Evolutionary conservation across 805 yeast species (phyloP), one percentile per base, ranked within the genome.

Genomic region (Cyberlindnera euphorbiiphila): DNA sequence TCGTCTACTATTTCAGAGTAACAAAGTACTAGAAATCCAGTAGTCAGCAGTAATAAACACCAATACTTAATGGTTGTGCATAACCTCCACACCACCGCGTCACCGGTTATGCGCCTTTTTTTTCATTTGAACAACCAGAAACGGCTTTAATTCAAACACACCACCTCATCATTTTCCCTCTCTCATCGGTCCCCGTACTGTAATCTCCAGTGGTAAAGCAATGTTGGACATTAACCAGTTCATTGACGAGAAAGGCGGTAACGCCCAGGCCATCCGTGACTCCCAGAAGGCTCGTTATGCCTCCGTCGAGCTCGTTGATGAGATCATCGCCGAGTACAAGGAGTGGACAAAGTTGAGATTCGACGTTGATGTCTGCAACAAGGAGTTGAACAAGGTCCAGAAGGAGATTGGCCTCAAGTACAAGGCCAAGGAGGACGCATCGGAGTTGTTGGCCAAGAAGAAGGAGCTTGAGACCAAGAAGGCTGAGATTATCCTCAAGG

Each of bases 201-300:
- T 8, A n/a, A 9, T 10, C 13, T 13, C 21, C 9, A 10, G 5
- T 19, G 8, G 14, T 21, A 11, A n/a, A 12, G 25, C 25, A 9
- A 91, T 93, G 98, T 79, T 93, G 66, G 98, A 93, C 64, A 86
- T 93, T 50, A 71, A 82, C 50, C 84, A 85, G 60, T 93, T 93
- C 62, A 81, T 93, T 53, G 95, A 81, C 53, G 98, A 93, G 60
- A 91, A 88, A 67, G 98, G 98, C 42, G 98, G 98, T 46, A 78
- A 89, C 63, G 96, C 98, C 29, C 91, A 89, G 51, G 70, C 70
- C 37, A 87, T 93, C 60, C 83, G 83, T 62, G 76, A 69, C 57
- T 89, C 97, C 25, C 98, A 93, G 66, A 78, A 69, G 63, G 95
- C 94, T 46, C 87, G 98, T 72, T 95, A 95, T 45, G 98, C 77